Percentiles rank a stretch among this genome's conserved stretches.
phyloP scores from a whole-genome alignment of 2,329 filamentous ascomycete genomes.

The Fusarium xyrophilum region DNA sequence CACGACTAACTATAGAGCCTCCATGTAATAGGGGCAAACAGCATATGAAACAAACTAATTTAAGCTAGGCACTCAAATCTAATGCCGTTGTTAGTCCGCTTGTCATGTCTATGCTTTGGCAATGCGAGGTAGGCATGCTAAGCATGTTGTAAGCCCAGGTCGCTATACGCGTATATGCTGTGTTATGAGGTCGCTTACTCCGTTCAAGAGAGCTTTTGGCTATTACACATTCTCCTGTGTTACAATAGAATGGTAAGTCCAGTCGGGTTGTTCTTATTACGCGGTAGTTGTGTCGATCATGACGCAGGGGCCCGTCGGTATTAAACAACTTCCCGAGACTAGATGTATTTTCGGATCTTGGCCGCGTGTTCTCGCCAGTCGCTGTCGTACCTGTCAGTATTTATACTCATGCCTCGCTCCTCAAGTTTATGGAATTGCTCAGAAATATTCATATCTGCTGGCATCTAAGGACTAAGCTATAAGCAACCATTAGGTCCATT shows the following conservation, averaged over 20 bases:
- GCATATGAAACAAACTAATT: neutral
- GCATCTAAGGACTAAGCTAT: too few relatives aligned
- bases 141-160: accelerated
- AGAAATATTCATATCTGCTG: too few relatives aligned
- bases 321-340: neutral
- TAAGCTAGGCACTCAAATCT: too few relatives aligned
- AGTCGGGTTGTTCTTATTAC: neutral
- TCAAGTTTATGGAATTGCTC: too few relatives aligned
- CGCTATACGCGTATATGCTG: neutral
- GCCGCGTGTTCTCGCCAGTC: neutral
- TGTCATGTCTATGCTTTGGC: too few relatives aligned
- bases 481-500: too few relatives aligned
- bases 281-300: neutral
- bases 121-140: neutral
- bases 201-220: neutral
- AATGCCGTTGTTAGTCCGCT: accelerated
- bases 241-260: accelerated
- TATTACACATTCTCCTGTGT: neutral
- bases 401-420: neutral
- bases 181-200: neutral
- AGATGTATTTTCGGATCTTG: neutral
- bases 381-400: accelerated
- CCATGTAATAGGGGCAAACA: neutral
- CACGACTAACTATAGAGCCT: neutral
- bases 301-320: neutral